Percentiles rank a stretch among this genome's conserved stretches.
phyloP scores from a whole-genome alignment of 768 basidiomycete genomes.

The Exsudoporus frostii region DNA sequence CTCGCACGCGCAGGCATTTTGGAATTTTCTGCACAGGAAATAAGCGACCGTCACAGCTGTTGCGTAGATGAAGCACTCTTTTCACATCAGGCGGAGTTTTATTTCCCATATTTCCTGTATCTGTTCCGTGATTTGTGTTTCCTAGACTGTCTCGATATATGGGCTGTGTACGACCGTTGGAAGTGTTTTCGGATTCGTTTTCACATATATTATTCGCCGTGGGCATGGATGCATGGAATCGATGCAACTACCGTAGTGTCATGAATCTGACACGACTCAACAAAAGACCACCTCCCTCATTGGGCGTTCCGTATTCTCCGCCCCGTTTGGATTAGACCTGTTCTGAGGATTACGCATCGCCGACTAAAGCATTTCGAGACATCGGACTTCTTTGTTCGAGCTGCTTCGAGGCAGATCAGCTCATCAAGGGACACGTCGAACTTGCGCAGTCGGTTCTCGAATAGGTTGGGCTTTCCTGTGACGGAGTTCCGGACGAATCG shows the following conservation, averaged over 20 bases:
- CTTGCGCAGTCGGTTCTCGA: slow-evolving; percentile 40
- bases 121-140: slow-evolving; percentile 6
- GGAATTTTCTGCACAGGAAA: slow-evolving; percentile 40
- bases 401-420: slow-evolving; percentile 38
- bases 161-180: slow-evolving; percentile 10
- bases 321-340: neutral
- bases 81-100: neutral
- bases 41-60: slow-evolving; percentile 13
- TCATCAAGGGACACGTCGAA: slow-evolving; percentile 43
- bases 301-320: neutral
- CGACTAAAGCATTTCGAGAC: too few species aligned
- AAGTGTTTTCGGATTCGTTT: slow-evolving; percentile 1
- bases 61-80: slow-evolving; percentile 5
- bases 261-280: slow-evolving; percentile 12
- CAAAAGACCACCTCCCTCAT: slow-evolving; percentile 26
- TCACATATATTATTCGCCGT: slow-evolving; percentile 2
- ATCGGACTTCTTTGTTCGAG: slow-evolving; percentile 31
- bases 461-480: slow-evolving; percentile 47
- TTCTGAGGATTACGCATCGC: slow-evolving; percentile 17
- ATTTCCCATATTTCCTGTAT: slow-evolving; percentile 4
- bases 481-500: slow-evolving; percentile 21
- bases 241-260: neutral
- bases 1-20: slow-evolving; percentile 26
- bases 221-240: neutral
- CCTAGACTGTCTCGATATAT: neutral